Evolutionary conservation across 2,329 filamentous ascomycete species (phyloP), one percentile per base, ranked within the genome.

Genomic region (Alternaria postmessia): DNA sequence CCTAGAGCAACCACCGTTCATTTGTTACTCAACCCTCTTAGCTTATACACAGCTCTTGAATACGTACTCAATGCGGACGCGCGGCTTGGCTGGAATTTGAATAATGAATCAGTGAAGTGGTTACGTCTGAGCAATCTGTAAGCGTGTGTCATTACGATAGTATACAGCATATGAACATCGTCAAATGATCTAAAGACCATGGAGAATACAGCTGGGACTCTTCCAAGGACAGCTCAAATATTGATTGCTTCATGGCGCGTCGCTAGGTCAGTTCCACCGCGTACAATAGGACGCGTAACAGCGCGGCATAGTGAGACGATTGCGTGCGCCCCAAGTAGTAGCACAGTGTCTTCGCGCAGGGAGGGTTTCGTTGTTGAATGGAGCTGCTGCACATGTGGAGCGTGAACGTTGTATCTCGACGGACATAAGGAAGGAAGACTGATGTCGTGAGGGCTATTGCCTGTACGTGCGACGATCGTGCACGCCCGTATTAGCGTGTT

Each of bases 171-270:
- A 39, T 39, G 1, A 0, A 39, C 9, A 18, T 11, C 38, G 8
- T 20, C 18, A n/a, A 20, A 9, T 9, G n/a, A 20, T 20, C 38
- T 0, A 9, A 4, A 39, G n/a, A 12, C n/a, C n/a, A 18, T 32
- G 26, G 11, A 4, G 16, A 18, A 28, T 16, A 1, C n/a, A 39
- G 0, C n/a, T 18, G n/a, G n/a, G 38, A 18, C 0, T 8, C 3
- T 8, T 39, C n/a, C 8, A 2, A 44, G 7, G 26, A 24, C 16
- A 14, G 41, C 41, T 43, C 41, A 16, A 28, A 6, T 18, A 28
- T 11, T 20, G 42, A 14, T 18, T 18, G 9, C n/a, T 12, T 46
- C 43, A 18, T 7, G 5, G 26, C 26, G 9, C 26, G 26, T 20
- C 43, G 26, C 43, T 14, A 46, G 24, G 26, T 46, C 9, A 1